phyloP scores from a whole-genome alignment of 768 basidiomycete genomes.

The Pleurotus platypus region DNA sequence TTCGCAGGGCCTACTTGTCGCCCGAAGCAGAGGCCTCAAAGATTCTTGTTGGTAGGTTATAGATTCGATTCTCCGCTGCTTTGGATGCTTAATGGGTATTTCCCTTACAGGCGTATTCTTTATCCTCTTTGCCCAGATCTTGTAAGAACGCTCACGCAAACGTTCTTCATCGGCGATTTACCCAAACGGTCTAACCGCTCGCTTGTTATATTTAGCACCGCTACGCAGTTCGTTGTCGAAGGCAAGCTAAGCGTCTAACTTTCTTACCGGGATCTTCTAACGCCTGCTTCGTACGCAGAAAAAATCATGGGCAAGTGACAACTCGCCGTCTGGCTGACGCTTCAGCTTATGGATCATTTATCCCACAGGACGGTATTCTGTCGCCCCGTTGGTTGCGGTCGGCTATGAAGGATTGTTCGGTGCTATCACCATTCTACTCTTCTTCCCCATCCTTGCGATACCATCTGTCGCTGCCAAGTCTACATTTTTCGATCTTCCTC shows the following conservation, averaged over 20 bases:
- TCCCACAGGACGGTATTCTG: constrained; percentile 57
- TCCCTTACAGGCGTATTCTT: constrained; percentile 72
- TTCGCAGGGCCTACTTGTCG: constrained; percentile 28
- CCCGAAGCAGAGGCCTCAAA: constrained; percentile 58
- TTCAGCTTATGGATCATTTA: neutral
- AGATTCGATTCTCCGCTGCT: neutral
- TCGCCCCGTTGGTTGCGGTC: constrained; percentile 89
- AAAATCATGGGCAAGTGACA: constrained; percentile 71
- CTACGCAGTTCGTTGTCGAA: constrained; percentile 92
- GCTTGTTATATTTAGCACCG: constrained; percentile 51
- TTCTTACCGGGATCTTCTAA: constrained; percentile 9
- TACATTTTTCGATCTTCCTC: constrained; percentile 82
- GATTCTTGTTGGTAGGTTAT: constrained; percentile 65
- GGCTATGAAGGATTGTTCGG: constrained; percentile 96
- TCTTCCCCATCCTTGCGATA: constrained; percentile 78
- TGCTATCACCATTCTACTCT: constrained; percentile 68
- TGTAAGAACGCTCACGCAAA: constrained; percentile 50
- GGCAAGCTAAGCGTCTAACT: constrained; percentile 24
- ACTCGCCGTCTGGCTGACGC: neutral
- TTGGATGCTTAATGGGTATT: constrained; percentile 14
- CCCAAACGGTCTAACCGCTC: neutral
- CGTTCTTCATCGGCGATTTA: constrained; percentile 8
- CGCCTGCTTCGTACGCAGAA: constrained; percentile 40
- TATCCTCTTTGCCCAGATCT: constrained; percentile 90
- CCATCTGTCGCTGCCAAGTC: constrained; percentile 59